Conservation (phyloP, 2,329 filamentous ascomycete species). For the Cryphonectria carpinicola region DNA sequence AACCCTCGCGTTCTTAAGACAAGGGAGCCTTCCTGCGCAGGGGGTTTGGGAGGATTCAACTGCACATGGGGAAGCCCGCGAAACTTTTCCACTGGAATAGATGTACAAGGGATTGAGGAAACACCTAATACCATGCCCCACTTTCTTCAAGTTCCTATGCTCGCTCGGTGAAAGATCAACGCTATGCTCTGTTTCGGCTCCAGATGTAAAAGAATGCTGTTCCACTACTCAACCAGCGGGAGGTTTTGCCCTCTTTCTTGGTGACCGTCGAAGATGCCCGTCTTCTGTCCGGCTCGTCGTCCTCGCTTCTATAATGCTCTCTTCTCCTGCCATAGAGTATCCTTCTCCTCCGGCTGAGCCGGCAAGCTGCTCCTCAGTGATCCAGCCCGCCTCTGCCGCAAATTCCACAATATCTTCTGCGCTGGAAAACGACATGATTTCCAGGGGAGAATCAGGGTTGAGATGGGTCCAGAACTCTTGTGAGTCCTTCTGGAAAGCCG, state of each 20-base stretch:
- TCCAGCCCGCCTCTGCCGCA: constrained; percentile 61
- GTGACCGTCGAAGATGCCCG: constrained; percentile 29
- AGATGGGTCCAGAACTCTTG: constrained; percentile 59
- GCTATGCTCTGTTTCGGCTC: background rate
- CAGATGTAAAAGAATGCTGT: background rate
- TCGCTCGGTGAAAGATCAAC: background rate
- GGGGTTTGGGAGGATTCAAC: background rate
- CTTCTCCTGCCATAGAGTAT: constrained; percentile 30
- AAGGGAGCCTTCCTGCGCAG: background rate
- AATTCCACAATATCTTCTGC: constrained; percentile 62
- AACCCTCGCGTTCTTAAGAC: background rate
- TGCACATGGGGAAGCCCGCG: constrained; percentile 1
- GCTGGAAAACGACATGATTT: constrained; percentile 55
- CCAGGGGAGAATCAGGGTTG: constrained; percentile 52
- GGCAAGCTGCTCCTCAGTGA: constrained; percentile 56
- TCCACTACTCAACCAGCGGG: constrained; percentile 6
- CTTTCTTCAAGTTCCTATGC: background rate
- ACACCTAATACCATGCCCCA: background rate
- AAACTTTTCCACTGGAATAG: constrained; percentile 16
- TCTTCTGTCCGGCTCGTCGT: constrained; percentile 18
- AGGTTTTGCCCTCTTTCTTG: constrained; percentile 24
- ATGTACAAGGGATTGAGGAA: background rate
- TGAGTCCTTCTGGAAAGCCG: constrained; percentile 51
- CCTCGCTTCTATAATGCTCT: constrained; percentile 31
- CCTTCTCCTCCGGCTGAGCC: constrained; percentile 12